Conservation (phyloP, 371 early-diverging fungal genomes). For the Apophysomyces ossiformis region DNA sequence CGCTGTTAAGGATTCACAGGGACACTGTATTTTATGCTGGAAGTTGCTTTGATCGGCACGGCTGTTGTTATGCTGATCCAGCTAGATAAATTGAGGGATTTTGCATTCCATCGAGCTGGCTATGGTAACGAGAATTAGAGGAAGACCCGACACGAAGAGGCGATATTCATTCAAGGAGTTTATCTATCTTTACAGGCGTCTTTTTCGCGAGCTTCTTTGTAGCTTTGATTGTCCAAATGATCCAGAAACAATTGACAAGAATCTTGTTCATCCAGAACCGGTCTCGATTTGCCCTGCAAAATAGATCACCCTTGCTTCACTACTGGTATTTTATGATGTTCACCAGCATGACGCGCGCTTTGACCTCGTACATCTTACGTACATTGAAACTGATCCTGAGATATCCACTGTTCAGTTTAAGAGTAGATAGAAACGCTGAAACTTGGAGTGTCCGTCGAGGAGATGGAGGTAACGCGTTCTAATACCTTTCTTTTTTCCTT, state of each 20-base stretch:
- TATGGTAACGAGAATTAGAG: slow-evolving; percentile 22
- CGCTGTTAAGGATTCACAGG: slow-evolving; percentile 44
- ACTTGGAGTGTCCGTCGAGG: slow-evolving; percentile 59
- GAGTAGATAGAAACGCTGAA: slow-evolving; percentile 56
- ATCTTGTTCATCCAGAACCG: slow-evolving; percentile 42
- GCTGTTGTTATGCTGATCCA: slow-evolving; percentile 35
- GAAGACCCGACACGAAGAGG: not conserved
- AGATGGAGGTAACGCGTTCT: slow-evolving; percentile 42
- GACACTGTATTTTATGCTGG: slow-evolving; percentile 52
- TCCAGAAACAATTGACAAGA: slow-evolving; percentile 48
- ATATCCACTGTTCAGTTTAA: slow-evolving; percentile 50
- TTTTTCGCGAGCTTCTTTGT: slow-evolving; percentile 54
- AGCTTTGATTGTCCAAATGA: slow-evolving; percentile 45
- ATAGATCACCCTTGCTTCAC: slow-evolving; percentile 48
- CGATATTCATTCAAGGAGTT: not conserved
- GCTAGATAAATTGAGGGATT: slow-evolving; percentile 38
- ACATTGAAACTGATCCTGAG: slow-evolving; percentile 43
- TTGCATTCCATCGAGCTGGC: slow-evolving; percentile 34
- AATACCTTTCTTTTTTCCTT: not conserved
- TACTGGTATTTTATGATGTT: slow-evolving; percentile 61
- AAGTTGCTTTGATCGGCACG: slow-evolving; percentile 40
- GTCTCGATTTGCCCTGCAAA: slow-evolving; percentile 37
- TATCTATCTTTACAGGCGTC: slow-evolving; percentile 21
- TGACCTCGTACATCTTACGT: slow-evolving; percentile 54
- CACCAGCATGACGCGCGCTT: slow-evolving; percentile 52